A percentile compares a stretch with the other conserved stretches of the same genome.
These are phyloP conservation scores for Fusarium drepaniforme DNA, from an alignment of 2,329 filamentous ascomycete species.

Conservation along the genomic window DNA sequence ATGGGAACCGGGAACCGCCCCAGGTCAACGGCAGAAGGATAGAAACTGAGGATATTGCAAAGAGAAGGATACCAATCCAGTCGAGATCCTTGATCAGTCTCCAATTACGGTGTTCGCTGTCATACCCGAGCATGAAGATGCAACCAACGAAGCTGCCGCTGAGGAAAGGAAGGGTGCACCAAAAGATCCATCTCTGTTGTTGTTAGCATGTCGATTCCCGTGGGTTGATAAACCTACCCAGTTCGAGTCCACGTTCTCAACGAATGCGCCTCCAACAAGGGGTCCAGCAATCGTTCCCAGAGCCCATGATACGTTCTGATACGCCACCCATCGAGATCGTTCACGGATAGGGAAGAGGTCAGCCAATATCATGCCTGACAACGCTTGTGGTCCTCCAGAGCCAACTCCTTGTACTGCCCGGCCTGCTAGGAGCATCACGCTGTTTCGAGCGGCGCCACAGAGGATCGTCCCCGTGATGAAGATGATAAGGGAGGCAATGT, in stretches of 20 bases:
- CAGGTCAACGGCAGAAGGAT: slow-evolving; percentile 33
- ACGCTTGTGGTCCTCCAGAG: slow-evolving; percentile 50
- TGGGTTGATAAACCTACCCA: slow-evolving; percentile 33
- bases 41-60: slow-evolving; percentile 49
- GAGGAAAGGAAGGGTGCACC: slow-evolving; percentile 50
- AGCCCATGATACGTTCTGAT: slow-evolving; percentile 62
- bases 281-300: slow-evolving; percentile 62
- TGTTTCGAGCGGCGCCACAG: slow-evolving; percentile 49
- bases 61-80: slow-evolving; percentile 72
- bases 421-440: slow-evolving; percentile 48
- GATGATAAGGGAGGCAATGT: slow-evolving; percentile 38
- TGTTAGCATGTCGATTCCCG: background rate
- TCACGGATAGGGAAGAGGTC: slow-evolving; percentile 57
- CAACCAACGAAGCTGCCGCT: slow-evolving; percentile 38
- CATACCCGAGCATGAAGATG: slow-evolving; percentile 45
- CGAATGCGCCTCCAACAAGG: slow-evolving; percentile 41
- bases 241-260: slow-evolving; percentile 27
- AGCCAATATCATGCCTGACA: slow-evolving; percentile 50
- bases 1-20: slow-evolving; percentile 35
- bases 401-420: slow-evolving; percentile 52
- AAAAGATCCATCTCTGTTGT: slow-evolving; percentile 51
- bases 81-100: slow-evolving; percentile 59
- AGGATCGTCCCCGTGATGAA: slow-evolving; percentile 57
- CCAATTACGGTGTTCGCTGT: slow-evolving; percentile 12
- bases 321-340: slow-evolving; percentile 55